Percentiles rank a stretch among this genome's conserved stretches.
phyloP scores from a whole-genome alignment of 345 rosid genomes.

The Melaleuca quinquenervia region DNA sequence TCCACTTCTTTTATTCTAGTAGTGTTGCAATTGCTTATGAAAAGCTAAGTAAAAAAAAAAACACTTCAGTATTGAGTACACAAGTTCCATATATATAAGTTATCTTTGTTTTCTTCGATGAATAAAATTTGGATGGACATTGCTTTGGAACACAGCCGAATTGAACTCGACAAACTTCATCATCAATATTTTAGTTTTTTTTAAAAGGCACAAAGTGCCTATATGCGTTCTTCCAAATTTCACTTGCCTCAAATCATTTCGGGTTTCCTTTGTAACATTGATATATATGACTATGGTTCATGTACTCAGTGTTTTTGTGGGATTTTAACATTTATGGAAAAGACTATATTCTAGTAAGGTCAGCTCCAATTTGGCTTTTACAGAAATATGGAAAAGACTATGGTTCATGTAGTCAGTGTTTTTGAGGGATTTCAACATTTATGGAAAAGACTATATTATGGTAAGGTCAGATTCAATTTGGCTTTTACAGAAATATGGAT shows the following conservation, averaged over 20 bases:
- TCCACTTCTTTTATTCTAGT: background rate
- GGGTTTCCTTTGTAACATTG: background rate
- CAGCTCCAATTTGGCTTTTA: background rate
- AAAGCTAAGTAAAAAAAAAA: background rate
- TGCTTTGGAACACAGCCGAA: background rate
- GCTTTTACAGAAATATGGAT: background rate
- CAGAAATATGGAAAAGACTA: too few species aligned
- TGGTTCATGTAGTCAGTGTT: too few species aligned
- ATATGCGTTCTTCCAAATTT: background rate
- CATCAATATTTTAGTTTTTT: background rate
- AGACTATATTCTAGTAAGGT: background rate
- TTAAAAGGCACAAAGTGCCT: background rate
- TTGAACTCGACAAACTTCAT: background rate
- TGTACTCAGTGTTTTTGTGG: background rate
- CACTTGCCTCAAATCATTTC: background rate
- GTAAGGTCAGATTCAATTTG: background rate
- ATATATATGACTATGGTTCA: background rate
- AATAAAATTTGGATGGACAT: background rate
- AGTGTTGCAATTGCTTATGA: background rate
- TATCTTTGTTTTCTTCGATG: background rate
- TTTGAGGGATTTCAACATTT: background rate
- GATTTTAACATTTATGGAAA: background rate
- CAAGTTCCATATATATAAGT: background rate
- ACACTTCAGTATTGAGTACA: background rate
- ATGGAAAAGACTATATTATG: background rate